Evolutionary conservation across 192 early-diverging fungal species (phyloP).

Genomic region (Coemansia aciculifera): DNA sequence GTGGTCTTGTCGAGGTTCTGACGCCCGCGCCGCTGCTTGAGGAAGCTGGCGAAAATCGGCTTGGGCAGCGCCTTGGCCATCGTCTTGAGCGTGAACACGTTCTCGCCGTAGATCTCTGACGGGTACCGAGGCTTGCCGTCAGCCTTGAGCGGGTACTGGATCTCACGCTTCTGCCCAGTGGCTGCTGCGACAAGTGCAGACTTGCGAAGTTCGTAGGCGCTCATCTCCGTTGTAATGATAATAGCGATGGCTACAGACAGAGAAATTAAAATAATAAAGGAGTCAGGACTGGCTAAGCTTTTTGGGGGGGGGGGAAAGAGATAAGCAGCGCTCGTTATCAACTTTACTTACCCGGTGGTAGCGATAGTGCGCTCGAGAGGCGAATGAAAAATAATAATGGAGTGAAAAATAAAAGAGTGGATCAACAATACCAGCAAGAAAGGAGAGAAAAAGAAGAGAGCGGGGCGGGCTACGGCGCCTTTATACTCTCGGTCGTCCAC

Average conservation of each 20-base stretch:
- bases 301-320: background rate
- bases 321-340: background rate
- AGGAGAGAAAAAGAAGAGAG: background rate
- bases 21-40: conserved; percentile 90
- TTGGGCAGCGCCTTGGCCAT: conserved; percentile 91
- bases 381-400: background rate
- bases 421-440: background rate
- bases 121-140: conserved; percentile 74
- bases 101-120: conserved; percentile 90
- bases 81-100: conserved; percentile 91
- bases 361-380: background rate
- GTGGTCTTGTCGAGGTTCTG: conserved; percentile 88
- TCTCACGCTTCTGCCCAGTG: conserved; percentile 64
- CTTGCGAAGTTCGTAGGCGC: conserved; percentile 56
- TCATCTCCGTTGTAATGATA: conserved; percentile 19
- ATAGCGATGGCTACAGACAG: background rate
- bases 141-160: conserved; percentile 74
- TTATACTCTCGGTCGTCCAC: background rate
- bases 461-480: background rate
- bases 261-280: background rate
- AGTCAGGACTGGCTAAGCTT: background rate
- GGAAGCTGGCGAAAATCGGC: conserved; percentile 89
- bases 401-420: background rate
- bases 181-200: conserved; percentile 65
- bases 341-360: background rate